A percentile compares a stretch with the other conserved stretches of the same genome.
Conservation (phyloP, 2,329 filamentous ascomycete species). For the Diaporthe citrichinensis region DNA sequence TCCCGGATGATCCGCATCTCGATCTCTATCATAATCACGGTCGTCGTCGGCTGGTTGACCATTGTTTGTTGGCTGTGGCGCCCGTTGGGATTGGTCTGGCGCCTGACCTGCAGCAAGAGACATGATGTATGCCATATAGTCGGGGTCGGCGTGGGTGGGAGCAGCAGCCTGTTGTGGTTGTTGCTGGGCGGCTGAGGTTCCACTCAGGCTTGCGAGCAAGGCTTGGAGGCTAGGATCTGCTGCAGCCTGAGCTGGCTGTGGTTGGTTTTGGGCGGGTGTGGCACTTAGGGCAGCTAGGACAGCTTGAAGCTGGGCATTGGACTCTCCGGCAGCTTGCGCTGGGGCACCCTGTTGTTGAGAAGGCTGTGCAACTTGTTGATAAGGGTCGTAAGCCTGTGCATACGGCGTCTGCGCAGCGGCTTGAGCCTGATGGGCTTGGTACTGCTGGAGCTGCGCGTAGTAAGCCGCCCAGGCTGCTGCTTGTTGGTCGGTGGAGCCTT, state of each 20-base stretch:
- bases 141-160: constrained; percentile 54
- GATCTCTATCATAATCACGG: constrained; percentile 49
- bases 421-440: constrained; percentile 41
- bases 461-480: constrained; percentile 56
- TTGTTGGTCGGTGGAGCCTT: constrained; percentile 47
- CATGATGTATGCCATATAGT: constrained; percentile 51
- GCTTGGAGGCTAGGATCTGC: constrained; percentile 58
- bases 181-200: constrained; percentile 37
- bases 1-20: constrained; percentile 49
- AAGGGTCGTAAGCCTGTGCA: constrained; percentile 42
- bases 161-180: constrained; percentile 44
- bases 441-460: constrained; percentile 54
- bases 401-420: constrained; percentile 42
- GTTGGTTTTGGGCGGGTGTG: constrained; percentile 46
- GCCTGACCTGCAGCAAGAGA: constrained; percentile 41
- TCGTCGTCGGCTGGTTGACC: constrained; percentile 44
- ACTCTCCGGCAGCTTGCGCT: constrained; percentile 43
- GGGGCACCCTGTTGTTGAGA: constrained; percentile 42
- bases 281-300: constrained; percentile 47
- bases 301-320: constrained; percentile 46
- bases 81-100: constrained; percentile 39
- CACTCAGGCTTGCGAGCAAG: constrained; percentile 57
- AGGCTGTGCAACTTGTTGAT: constrained; percentile 47
- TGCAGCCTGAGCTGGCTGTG: constrained; percentile 37
- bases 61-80: constrained; percentile 41